Percentiles rank a stretch among this genome's conserved stretches.
phyloP scores from a whole-genome alignment of 176 grass and related monocot species.

The Sorghum bicolor region Sorghum_bicolor_NCBIv3 NC_012871.2:46860001-46860500 shows the following conservation, averaged over 20 bases:
- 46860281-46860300: slow-evolving; percentile 8
- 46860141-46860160: too few species aligned
- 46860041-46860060: too few species aligned
- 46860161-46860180: not conserved
- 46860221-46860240: not conserved
- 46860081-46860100: too few species aligned
- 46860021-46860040: too few species aligned
- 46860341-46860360: slow-evolving; percentile 98
- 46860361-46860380: slow-evolving; percentile 99
- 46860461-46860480: not conserved
- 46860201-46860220: not conserved
- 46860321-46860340: slow-evolving; percentile 93
- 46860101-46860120: not conserved
- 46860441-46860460: slow-evolving; percentile 20
- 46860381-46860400: slow-evolving; percentile 84
- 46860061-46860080: too few species aligned
- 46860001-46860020: too few species aligned
- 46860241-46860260: not conserved
- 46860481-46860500: not conserved
- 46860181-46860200: not conserved
- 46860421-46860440: slow-evolving; percentile 3
- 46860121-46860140: too few species aligned
- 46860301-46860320: slow-evolving; percentile 96
- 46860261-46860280: not conserved
- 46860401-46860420: slow-evolving; percentile 17